phyloP scores from a whole-genome alignment of 768 basidiomycete genomes.

The Kockovaella imperatae region DNA sequence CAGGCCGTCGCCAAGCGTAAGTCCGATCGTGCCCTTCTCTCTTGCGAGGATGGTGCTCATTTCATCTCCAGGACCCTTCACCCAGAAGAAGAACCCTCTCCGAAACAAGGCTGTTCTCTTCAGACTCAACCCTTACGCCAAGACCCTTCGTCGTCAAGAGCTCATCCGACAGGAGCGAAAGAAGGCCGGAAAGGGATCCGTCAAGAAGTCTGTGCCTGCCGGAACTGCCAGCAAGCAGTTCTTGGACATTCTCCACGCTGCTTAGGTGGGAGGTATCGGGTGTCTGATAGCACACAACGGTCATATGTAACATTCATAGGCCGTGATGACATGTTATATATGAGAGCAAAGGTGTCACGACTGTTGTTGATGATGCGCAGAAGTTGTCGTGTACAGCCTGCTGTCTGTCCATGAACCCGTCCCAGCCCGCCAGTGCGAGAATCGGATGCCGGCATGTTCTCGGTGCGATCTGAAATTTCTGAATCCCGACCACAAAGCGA shows the following conservation, averaged over 20 bases:
- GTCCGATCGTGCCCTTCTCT: constrained; percentile 4
- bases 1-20: constrained; percentile 71
- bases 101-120: constrained; percentile 87
- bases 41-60: background rate
- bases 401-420: no score
- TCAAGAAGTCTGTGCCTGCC: constrained; percentile 58
- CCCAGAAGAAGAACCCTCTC: constrained; percentile 98
- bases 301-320: no score
- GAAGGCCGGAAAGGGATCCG: constrained; percentile 41
- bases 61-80: constrained; percentile 57
- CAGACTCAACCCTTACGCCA: constrained; percentile 98
- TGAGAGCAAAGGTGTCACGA: no score
- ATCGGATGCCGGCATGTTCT: no score
- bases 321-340: no score
- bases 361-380: no score
- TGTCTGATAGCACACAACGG: background rate
- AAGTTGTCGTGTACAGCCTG: no score
- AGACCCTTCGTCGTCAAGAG: constrained; percentile 82
- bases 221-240: constrained; percentile 68
- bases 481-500: no score
- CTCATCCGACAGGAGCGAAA: constrained; percentile 47
- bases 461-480: no score
- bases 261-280: constrained; percentile 49
- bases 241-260: constrained; percentile 75
- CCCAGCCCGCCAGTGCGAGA: no score